Evolutionary conservation across 805 yeast species (phyloP).

Genomic region (Blastobotrys attinorum): DNA sequence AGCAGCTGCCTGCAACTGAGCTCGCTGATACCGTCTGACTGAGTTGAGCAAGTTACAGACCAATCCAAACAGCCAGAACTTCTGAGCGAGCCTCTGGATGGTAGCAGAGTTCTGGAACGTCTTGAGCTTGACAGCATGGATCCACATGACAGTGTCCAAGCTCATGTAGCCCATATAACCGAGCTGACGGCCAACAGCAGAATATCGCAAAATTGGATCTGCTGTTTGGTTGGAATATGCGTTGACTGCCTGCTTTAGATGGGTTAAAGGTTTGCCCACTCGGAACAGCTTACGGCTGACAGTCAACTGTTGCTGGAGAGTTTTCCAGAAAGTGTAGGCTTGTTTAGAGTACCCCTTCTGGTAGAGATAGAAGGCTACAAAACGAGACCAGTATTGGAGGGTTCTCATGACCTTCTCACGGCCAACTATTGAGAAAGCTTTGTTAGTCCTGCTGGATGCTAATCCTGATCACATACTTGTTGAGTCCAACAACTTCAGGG

Average conservation of each 20-base stretch:
- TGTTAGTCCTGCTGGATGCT: too few relatives aligned
- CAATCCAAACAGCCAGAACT: constrained; percentile 74
- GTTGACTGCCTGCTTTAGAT: constrained; percentile 58
- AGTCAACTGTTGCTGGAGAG: constrained; percentile 55
- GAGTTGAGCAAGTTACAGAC: constrained; percentile 55
- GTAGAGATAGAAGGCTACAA: constrained; percentile 53
- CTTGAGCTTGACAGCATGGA: constrained; percentile 22
- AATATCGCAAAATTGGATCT: constrained; percentile 47
- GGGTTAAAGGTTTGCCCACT: constrained; percentile 68
- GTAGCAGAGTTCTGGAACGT: constrained; percentile 27
- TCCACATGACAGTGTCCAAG: constrained; percentile 29
- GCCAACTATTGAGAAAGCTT: constrained; percentile 40
- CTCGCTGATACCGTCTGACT: constrained; percentile 44
- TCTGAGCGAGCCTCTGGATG: constrained; percentile 45
- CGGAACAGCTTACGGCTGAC: constrained; percentile 77
- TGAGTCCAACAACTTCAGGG: constrained; percentile 56
- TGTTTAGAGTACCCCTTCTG: constrained; percentile 47
- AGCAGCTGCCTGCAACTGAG: constrained; percentile 31
- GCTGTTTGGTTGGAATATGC: constrained; percentile 58
- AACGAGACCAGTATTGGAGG: constrained; percentile 72
- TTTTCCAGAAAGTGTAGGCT: constrained; percentile 41
- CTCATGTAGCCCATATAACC: constrained; percentile 29
- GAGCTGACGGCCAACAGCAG: constrained; percentile 29
- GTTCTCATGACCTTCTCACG: constrained; percentile 76
- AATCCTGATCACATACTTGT: too few relatives aligned